phyloP scores from a whole-genome alignment of 108 stramenopile species.

The Nitzschia inconspicua region DNA sequence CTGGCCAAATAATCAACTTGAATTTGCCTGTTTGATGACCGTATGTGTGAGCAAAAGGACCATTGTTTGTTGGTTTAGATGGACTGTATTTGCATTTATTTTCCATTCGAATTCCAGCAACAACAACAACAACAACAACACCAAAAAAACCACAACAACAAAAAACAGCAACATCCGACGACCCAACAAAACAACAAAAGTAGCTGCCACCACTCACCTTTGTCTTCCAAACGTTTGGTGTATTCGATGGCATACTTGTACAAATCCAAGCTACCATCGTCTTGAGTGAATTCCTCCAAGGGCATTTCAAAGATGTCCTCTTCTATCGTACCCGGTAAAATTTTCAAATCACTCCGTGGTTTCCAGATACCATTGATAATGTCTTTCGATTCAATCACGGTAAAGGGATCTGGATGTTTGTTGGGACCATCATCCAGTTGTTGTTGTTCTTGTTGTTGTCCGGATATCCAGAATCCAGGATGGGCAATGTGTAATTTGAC shows the following conservation, averaged over 20 bases:
- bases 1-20: constrained; percentile 91
- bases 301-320: constrained; percentile 19
- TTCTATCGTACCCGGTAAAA: constrained; percentile 16
- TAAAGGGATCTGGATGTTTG: constrained; percentile 76
- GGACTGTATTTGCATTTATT: too few species aligned
- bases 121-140: too few species aligned
- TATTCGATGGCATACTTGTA: constrained; percentile 58
- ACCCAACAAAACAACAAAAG: too few species aligned
- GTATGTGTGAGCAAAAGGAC: too few species aligned
- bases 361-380: constrained; percentile 59
- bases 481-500: constrained; percentile 92
- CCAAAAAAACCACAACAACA: too few species aligned
- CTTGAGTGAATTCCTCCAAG: constrained; percentile 5
- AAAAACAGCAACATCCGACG: too few species aligned
- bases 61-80: too few species aligned
- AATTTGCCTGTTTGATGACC: too few species aligned
- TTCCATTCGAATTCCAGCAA: too few species aligned
- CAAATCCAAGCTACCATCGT: constrained; percentile 36
- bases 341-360: constrained; percentile 39
- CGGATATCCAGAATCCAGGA: constrained; percentile 77
- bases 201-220: too few species aligned
- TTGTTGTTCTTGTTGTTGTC: too few species aligned
- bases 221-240: constrained; percentile 55
- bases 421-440: constrained; percentile 1
- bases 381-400: constrained; percentile 71